Evolutionary conservation across 116 monocot species (phyloP).

Genomic region (Zostera marina): DNA sequence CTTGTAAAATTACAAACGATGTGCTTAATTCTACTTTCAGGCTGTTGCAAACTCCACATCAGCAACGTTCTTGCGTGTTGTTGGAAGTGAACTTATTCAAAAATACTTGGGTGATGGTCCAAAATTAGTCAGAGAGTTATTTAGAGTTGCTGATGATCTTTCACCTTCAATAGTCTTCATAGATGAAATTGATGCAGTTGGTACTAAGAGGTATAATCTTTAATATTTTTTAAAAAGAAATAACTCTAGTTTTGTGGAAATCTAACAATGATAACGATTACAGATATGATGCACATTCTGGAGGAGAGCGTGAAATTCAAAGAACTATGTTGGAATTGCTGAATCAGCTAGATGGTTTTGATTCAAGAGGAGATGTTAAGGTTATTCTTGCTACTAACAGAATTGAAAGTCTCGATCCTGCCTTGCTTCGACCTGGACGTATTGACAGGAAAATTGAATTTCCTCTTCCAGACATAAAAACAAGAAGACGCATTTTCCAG

Average conservation of each 20-base stretch:
- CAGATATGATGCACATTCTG: slow-evolving; percentile 87
- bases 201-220: slow-evolving; percentile 38
- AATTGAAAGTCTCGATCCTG: slow-evolving; percentile 77
- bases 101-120: slow-evolving; percentile 83
- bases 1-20: too few relatives aligned
- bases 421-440: slow-evolving; percentile 67
- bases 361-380: slow-evolving; percentile 69
- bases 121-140: slow-evolving; percentile 87
- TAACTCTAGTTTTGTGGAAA: background rate
- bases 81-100: slow-evolving; percentile 67
- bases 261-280: background rate
- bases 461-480: slow-evolving; percentile 81
- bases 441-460: slow-evolving; percentile 76
- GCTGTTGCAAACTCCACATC: slow-evolving; percentile 85
- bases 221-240: background rate
- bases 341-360: slow-evolving; percentile 80
- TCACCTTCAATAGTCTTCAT: slow-evolving; percentile 97
- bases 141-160: slow-evolving; percentile 90
- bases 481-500: slow-evolving; percentile 70
- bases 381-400: slow-evolving; percentile 66
- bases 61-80: slow-evolving; percentile 73
- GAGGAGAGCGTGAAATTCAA: slow-evolving; percentile 83
- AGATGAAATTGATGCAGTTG: slow-evolving; percentile 86
- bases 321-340: slow-evolving; percentile 79
- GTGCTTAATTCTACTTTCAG: slow-evolving; percentile 9